Evolutionary conservation across 164 flowering plant species (phyloP).

Genomic region (Magnolia officinalis): DNA sequence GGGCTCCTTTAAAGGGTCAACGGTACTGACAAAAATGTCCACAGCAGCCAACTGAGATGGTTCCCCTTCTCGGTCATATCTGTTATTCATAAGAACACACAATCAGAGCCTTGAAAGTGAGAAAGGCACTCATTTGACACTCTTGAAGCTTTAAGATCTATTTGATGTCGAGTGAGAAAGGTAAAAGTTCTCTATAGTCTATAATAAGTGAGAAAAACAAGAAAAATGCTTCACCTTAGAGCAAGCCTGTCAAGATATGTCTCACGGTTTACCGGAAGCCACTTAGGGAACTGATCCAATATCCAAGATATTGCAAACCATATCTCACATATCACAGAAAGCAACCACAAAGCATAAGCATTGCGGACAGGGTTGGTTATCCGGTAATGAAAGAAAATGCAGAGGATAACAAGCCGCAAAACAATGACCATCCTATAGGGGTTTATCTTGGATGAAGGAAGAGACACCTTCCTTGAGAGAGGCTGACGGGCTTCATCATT

Average conservation of each 20-base stretch:
- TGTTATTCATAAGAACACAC: conserved; percentile 11
- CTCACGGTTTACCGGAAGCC: conserved; percentile 51
- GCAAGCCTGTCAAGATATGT: conserved; percentile 56
- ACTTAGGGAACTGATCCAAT: conserved; percentile 54
- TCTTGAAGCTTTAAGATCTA: background rate
- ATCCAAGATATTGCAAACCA: conserved; percentile 61
- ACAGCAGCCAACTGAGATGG: conserved; percentile 31
- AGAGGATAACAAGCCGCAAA: conserved; percentile 44
- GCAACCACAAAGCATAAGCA: conserved; percentile 53
- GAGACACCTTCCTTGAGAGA: conserved; percentile 45
- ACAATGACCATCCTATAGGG: conserved; percentile 48
- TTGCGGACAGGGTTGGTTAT: conserved; percentile 48
- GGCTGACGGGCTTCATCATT: conserved; percentile 62
- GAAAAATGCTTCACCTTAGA: conserved; percentile 26
- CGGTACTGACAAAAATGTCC: conserved; percentile 61
- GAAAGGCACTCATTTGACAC: background rate
- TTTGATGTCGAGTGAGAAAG: background rate
- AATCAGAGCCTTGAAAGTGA: conserved; percentile 5
- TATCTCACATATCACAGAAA: conserved; percentile 55
- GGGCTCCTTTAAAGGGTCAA: conserved; percentile 47
- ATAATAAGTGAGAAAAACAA: background rate
- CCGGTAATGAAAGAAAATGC: conserved; percentile 52
- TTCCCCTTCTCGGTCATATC: conserved; percentile 58
- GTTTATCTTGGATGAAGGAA: conserved; percentile 45
- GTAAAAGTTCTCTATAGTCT: background rate